Evolutionary conservation across 768 basidiomycete genomes (phyloP).

Genomic region (Cantharellus cinnabarinus): DNA sequence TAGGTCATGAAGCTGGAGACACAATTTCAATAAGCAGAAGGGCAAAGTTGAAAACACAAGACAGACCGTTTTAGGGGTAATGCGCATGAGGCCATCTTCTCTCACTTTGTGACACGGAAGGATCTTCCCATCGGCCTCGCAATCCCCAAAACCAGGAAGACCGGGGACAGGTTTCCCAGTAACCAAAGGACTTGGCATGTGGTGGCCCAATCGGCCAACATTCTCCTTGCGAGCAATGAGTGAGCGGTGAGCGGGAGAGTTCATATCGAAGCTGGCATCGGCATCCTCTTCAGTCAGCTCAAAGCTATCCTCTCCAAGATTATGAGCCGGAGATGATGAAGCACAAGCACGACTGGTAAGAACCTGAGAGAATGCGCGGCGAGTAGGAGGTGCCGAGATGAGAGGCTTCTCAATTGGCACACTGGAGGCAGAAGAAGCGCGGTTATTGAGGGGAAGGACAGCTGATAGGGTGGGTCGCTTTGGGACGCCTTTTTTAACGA

Average conservation of each 20-base stretch:
- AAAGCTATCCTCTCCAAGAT: slow-evolving; percentile 9
- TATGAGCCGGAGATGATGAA: neutral
- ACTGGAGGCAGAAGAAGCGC: neutral
- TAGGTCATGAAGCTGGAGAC: too few species aligned
- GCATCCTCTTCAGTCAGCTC: slow-evolving; percentile 31
- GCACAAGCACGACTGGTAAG: neutral
- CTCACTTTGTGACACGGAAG: slow-evolving; percentile 84
- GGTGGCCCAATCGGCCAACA: slow-evolving; percentile 19
- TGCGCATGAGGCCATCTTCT: slow-evolving; percentile 90
- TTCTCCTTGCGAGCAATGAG: slow-evolving; percentile 1
- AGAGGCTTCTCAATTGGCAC: neutral
- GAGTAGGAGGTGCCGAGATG: neutral
- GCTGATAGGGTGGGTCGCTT: neutral
- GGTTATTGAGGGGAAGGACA: neutral
- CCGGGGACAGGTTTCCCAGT: slow-evolving; percentile 16
- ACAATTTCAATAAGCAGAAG: slow-evolving; percentile 26
- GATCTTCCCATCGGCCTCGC: slow-evolving; percentile 82
- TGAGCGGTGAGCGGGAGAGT: neutral
- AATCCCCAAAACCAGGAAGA: slow-evolving; percentile 75
- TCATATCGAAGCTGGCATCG: neutral
- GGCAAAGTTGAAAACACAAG: neutral
- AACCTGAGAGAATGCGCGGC: neutral
- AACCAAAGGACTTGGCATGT: slow-evolving; percentile 10
- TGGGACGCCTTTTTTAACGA: neutral
- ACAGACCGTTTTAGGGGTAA: slow-evolving; percentile 51